A percentile compares a stretch with the other conserved stretches of the same genome.
Evolutionary conservation across 495 filamentous ascomycete genomes (phyloP).

Genomic region (Parachaetomium inaequale): DNA sequence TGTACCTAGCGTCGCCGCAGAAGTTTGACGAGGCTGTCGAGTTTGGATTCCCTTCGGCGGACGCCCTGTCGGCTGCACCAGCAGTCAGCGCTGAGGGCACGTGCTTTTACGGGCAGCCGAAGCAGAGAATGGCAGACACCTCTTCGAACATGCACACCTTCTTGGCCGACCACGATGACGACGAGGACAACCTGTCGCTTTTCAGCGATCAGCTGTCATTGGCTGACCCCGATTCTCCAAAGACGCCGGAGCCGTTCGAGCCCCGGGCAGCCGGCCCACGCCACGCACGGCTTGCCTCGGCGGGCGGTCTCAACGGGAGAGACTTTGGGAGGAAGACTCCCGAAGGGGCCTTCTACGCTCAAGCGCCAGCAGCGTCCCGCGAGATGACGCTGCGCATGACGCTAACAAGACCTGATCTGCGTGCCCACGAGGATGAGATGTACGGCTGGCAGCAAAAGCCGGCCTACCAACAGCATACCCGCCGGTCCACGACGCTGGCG

Average conservation of each 20-base stretch:
- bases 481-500: constrained; percentile 28
- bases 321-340: constrained; percentile 31
- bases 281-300: constrained; percentile 30
- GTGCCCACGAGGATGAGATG: constrained; percentile 60
- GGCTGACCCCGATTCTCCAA: constrained; percentile 51
- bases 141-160: constrained; percentile 46
- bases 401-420: constrained; percentile 81
- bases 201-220: constrained; percentile 52
- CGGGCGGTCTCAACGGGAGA: constrained; percentile 12
- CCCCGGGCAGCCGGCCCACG: constrained; percentile 30
- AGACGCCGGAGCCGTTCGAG: constrained; percentile 49
- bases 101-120: constrained; percentile 18
- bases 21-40: constrained; percentile 95
- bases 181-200: constrained; percentile 41
- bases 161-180: constrained; percentile 50
- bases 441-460: constrained; percentile 54
- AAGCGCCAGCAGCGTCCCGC: constrained; percentile 56
- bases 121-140: constrained; percentile 30
- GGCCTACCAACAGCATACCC: constrained; percentile 28
- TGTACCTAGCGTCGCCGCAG: constrained; percentile 86
- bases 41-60: constrained; percentile 79
- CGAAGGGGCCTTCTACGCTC: constrained; percentile 44
- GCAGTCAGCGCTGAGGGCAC: constrained; percentile 8
- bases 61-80: constrained; percentile 32
- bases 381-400: constrained; percentile 98